Conservation (phyloP, 2,329 filamentous ascomycete genomes). For the Aspergillus sp. region DNA sequence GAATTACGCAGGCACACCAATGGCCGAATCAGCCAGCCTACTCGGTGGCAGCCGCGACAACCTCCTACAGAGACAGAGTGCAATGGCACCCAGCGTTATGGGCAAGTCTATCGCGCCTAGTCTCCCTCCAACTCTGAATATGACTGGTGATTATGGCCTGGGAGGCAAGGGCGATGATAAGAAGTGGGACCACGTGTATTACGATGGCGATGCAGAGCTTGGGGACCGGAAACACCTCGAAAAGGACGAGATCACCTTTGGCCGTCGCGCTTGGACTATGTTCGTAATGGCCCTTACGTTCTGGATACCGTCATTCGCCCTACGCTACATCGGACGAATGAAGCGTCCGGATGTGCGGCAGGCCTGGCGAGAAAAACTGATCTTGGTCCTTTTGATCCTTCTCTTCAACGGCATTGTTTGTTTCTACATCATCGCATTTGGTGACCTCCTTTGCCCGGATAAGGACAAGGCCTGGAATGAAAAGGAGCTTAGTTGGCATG, state of each 20-base stretch:
- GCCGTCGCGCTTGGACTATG: conserved; percentile 74
- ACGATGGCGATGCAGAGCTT: conserved; percentile 76
- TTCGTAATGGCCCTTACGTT: conserved; percentile 86
- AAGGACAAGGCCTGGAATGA: conserved; percentile 83
- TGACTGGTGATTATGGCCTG: conserved; percentile 82
- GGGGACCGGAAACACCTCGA: conserved; percentile 75
- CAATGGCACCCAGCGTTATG: conserved; percentile 49
- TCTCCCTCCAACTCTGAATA: conserved; percentile 55
- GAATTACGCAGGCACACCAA: conserved; percentile 54
- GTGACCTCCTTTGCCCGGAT: conserved; percentile 83
- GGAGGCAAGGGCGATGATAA: conserved; percentile 80
- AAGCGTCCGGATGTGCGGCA: conserved; percentile 94
- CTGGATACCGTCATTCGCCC: conserved; percentile 85
- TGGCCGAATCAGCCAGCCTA: conserved; percentile 60
- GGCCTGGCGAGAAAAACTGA: conserved; percentile 95
- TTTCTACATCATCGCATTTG: conserved; percentile 91
- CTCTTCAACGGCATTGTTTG: conserved; percentile 78
- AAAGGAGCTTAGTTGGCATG: conserved; percentile 68
- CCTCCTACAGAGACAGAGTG: conserved; percentile 48
- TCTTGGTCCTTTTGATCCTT: conserved; percentile 76
- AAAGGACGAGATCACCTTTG: conserved; percentile 61
- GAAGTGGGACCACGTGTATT: conserved; percentile 68
- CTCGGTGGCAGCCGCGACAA: conserved; percentile 69
- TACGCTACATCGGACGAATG: conserved; percentile 87
- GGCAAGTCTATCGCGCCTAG: conserved; percentile 54